Conservation (phyloP, 2,329 filamentous ascomycete genomes). For the Thelonectria blattea region DNA sequence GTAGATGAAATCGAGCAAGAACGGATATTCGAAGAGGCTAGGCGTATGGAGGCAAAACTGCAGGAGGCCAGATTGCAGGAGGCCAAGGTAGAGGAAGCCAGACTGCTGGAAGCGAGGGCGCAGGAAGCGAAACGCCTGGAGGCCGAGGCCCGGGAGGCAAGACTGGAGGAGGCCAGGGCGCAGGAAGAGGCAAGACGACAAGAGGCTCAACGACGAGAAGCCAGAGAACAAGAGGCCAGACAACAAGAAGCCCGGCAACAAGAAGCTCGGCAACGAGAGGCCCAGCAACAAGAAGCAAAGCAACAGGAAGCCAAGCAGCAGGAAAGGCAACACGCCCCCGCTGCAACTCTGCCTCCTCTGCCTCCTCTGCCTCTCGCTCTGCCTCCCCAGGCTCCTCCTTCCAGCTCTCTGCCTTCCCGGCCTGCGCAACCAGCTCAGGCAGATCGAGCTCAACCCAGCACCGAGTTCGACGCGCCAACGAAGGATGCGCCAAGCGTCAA, state of each 20-base stretch:
- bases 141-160: too few relatives aligned
- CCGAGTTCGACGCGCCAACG: constrained; percentile 26
- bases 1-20: not conserved
- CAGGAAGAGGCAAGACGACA: not conserved
- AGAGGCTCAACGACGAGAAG: not conserved
- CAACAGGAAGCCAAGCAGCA: not conserved
- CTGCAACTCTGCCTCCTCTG: not conserved
- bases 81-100: too few relatives aligned
- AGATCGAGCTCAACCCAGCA: constrained; percentile 29
- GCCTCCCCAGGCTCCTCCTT: constrained; percentile 9
- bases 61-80: not conserved
- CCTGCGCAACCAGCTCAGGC: constrained; percentile 16
- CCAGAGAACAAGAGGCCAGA: not conserved
- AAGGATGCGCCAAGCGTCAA: constrained; percentile 26
- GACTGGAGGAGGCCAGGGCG: too few relatives aligned
- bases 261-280: not conserved
- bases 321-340: not conserved
- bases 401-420: not conserved
- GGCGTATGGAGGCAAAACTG: too few relatives aligned
- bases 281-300: not conserved
- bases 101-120: too few relatives aligned
- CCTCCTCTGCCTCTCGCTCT: not conserved
- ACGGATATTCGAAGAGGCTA: too few relatives aligned
- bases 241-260: not conserved
- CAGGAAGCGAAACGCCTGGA: too few relatives aligned